Percentiles rank a stretch among this genome's conserved stretches.
phyloP scores from a whole-genome alignment of 2,329 filamentous ascomycete genomes.

The Claviceps maximensis region DNA sequence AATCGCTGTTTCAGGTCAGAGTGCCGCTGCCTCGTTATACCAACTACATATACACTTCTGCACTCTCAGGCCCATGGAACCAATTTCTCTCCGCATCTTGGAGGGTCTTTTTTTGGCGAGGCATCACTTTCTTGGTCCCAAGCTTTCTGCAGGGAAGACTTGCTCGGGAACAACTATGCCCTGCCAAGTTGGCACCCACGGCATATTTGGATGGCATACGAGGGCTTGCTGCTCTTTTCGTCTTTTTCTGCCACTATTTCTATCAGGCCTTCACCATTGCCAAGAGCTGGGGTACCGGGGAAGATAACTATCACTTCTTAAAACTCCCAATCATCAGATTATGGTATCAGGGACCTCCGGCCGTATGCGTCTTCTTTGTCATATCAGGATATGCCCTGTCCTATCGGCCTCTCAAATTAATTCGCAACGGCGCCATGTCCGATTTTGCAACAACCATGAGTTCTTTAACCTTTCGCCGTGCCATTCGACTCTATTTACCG shows the following conservation, averaged over 20 bases:
- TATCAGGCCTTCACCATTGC: constrained; percentile 40
- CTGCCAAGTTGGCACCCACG: constrained; percentile 33
- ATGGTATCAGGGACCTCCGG: constrained; percentile 40
- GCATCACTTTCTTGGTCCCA: constrained; percentile 35
- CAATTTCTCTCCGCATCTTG: constrained; percentile 22
- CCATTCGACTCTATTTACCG: constrained; percentile 38
- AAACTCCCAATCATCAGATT: constrained; percentile 41
- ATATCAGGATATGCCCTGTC: constrained; percentile 49
- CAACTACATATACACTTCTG: constrained; percentile 12
- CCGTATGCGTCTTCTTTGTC: constrained; percentile 49
- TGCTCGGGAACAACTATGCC: constrained; percentile 26
- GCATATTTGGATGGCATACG: constrained; percentile 46
- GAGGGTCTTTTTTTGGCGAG: constrained; percentile 24
- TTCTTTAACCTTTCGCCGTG: constrained; percentile 38
- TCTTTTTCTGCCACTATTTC: constrained; percentile 43
- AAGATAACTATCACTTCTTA: constrained; percentile 31
- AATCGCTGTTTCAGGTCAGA: constrained; percentile 20
- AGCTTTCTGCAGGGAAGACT: constrained; percentile 36
- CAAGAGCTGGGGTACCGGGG: constrained; percentile 33
- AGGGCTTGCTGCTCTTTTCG: constrained; percentile 40
- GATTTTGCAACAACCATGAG: constrained; percentile 32
- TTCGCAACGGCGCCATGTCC: constrained; percentile 22
- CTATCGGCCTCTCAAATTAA: constrained; percentile 36
- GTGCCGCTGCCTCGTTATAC: constrained; percentile 6
- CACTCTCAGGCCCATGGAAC: constrained; percentile 16